These are phyloP conservation scores for Debaryomyces prosopidis DNA, from an alignment of 805 yeast genomes.

Conservation along the genomic window DNA sequence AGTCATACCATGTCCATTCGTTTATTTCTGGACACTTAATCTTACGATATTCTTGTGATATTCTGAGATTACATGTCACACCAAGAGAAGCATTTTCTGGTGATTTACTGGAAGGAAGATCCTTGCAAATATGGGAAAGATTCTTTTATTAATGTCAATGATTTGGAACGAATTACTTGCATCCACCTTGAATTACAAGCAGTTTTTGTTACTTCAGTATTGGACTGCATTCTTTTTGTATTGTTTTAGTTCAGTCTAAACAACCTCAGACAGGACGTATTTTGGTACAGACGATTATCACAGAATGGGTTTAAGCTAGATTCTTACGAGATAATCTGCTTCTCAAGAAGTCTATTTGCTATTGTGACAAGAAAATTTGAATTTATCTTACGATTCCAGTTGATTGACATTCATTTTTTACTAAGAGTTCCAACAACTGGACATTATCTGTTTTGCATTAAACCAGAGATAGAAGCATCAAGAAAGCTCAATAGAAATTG, in stretches of 20 bases:
- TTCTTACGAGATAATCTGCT: constrained; percentile 73
- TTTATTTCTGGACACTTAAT: constrained; percentile 66
- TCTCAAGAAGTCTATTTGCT: constrained; percentile 50
- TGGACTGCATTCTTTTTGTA: constrained; percentile 57
- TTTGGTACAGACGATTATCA: constrained; percentile 78
- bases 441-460: constrained; percentile 73
- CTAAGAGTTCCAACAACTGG: constrained; percentile 82
- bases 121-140: constrained; percentile 90
- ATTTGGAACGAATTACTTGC: no score
- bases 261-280: constrained; percentile 58
- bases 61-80: constrained; percentile 56
- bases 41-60: constrained; percentile 66
- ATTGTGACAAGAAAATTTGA: constrained; percentile 77
- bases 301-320: constrained; percentile 56
- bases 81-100: constrained; percentile 39
- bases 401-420: constrained; percentile 89
- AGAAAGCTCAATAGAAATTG: constrained; percentile 81
- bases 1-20: constrained; percentile 42
- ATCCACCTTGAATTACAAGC: constrained; percentile 62
- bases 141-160: no score
- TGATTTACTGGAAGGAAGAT: constrained; percentile 54
- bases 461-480: constrained; percentile 78
- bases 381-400: constrained; percentile 77
- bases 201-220: constrained; percentile 64
- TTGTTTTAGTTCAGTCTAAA: constrained; percentile 76